Evolutionary conservation across 257 asterid species (phyloP), one percentile per base, ranked within the genome.

Genomic region (Anisodus acutangulus): DNA sequence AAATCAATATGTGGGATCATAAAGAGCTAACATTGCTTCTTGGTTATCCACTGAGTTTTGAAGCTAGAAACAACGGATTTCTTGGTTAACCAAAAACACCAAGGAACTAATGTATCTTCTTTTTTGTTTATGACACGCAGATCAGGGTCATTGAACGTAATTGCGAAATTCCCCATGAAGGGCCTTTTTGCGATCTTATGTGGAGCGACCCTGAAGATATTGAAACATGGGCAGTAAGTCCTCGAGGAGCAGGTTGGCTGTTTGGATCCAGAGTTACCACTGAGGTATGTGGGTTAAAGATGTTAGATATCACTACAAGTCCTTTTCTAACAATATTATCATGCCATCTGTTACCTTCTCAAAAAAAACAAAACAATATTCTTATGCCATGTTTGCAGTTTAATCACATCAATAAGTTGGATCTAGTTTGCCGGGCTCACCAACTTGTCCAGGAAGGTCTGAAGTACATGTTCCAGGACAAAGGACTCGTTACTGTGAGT

Each of bases 161-260:
- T 88, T 93, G 99, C 83, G 99, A 97, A 85, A 97, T 97, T 82
- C 99, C 99, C 74, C 98, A 96, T 86, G 99, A 96, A 90, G 99
- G 99, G 85, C 98, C 99, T 53, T 94, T 96, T 89, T 96, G 99
- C 87, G 99, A 96, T 90, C 94, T 96, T 55, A 97, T 97, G 99
- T 97, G 99, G 99, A 97, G 99, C 88, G 99, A 97, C 87, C 99
- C 99, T 78, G 99, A 96, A 91, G 99, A 96, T 84, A 96, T 96
- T 79, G 99, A 96, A 88, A 97, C 98, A 57, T 97, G 99, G 99
- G 98, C 99, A 37, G 99, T 97, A 45, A 97, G 99, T 87, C 99
- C 99, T 26, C 93, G 99, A 83, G 99, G 99, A 85, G 99, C 99
- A 79, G 99, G 99, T 83, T 97, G 99, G 99, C 97, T 97, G 71